Conservation (phyloP, 305 asterid genomes). For the Solanum hybrid region DNA sequence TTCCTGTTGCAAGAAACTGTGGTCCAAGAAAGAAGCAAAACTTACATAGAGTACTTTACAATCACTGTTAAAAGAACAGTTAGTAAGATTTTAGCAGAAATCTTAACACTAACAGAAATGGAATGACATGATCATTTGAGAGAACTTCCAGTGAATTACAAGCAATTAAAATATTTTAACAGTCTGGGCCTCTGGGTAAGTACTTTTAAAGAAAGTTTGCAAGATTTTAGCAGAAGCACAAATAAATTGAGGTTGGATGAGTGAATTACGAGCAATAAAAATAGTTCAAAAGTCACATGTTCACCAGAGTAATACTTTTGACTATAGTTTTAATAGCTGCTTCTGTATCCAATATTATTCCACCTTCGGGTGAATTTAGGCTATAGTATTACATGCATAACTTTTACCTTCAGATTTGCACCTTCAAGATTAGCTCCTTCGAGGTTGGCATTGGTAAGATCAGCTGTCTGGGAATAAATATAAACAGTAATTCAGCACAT, state of each 20-base stretch:
- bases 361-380: background rate
- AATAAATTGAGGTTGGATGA: background rate
- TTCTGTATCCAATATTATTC: background rate
- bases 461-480: slow-evolving; percentile 55
- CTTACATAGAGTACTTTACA: background rate
- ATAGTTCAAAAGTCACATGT: background rate
- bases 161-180: background rate
- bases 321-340: background rate
- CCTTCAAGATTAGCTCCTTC: slow-evolving; percentile 98
- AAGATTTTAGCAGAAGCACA: background rate
- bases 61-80: background rate
- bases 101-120: background rate
- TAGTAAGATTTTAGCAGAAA: background rate
- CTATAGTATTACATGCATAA: background rate
- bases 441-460: slow-evolving; percentile 95
- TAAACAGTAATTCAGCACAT: background rate
- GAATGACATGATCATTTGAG: background rate
- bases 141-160: background rate
- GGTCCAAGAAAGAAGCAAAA: background rate
- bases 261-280: background rate
- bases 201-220: background rate
- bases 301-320: background rate
- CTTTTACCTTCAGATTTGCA: slow-evolving; percentile 79
- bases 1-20: background rate
- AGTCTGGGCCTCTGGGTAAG: background rate